Evolutionary conservation across 768 basidiomycete species (phyloP).

Genomic region (Tricholomella constricta): DNA sequence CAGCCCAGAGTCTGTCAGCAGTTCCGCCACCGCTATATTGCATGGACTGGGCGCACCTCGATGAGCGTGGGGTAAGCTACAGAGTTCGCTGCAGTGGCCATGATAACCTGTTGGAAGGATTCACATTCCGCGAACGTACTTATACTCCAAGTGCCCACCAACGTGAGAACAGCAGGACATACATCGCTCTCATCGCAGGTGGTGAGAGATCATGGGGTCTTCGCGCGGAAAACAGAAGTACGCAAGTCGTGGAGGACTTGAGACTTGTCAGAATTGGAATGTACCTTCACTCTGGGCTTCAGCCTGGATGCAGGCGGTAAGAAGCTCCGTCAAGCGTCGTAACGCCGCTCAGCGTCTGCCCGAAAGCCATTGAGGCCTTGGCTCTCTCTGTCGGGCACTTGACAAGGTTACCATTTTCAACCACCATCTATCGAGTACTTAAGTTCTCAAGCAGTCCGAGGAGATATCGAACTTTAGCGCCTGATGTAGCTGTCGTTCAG

Average conservation of each 20-base stretch:
- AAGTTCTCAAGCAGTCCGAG: too few species aligned
- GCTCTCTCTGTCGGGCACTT: background rate
- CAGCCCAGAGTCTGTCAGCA: background rate
- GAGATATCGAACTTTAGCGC: background rate
- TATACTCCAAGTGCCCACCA: background rate
- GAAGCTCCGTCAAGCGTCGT: too few species aligned
- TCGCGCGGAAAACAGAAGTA: too few species aligned
- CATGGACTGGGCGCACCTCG: conserved; percentile 37
- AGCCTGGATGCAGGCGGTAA: too few species aligned
- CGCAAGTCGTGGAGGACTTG: too few species aligned
- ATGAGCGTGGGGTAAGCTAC: conserved; percentile 60
- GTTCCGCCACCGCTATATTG: background rate
- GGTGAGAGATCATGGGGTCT: conserved; percentile 1
- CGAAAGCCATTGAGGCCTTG: too few species aligned
- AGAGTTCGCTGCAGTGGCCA: conserved; percentile 67
- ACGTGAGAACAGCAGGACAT: conserved; percentile 10
- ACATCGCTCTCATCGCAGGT: background rate
- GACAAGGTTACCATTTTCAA: background rate
- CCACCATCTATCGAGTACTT: background rate
- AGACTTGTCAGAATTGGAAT: too few species aligned
- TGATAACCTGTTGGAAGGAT: conserved; percentile 20
- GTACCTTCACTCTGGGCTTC: too few species aligned
- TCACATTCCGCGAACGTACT: background rate
- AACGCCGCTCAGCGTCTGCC: too few species aligned
- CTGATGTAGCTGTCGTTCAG: background rate